Percentiles rank a stretch among this genome's conserved stretches.
Conservation (phyloP, 768 basidiomycete species). For the Termitomyces sp. region DNA sequence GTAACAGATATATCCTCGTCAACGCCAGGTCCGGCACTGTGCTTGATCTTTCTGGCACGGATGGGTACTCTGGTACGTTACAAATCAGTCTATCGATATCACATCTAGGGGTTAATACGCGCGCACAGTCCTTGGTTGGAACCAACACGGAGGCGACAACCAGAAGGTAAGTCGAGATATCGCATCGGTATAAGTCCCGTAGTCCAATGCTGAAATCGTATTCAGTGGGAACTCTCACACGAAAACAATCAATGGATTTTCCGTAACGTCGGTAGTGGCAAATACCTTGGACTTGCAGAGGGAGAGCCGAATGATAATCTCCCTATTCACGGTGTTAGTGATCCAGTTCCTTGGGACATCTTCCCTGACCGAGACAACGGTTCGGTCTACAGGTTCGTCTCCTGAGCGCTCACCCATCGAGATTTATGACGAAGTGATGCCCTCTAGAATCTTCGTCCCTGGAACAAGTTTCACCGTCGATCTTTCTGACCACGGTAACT, state of each 20-base stretch:
- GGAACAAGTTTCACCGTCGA: constrained; percentile 30
- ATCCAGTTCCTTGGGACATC: constrained; percentile 18
- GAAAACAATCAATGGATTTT: constrained; percentile 15
- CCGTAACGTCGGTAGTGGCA: constrained; percentile 13
- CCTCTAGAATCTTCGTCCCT: constrained; percentile 30
- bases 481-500: constrained; percentile 36
- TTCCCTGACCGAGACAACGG: constrained; percentile 11
- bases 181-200: neutral
- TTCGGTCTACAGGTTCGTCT: constrained; percentile 15
- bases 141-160: constrained; percentile 32
- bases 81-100: neutral
- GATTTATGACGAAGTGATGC: neutral
- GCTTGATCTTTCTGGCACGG: constrained; percentile 43
- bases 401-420: neutral
- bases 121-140: constrained; percentile 35
- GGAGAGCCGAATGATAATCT: constrained; percentile 4
- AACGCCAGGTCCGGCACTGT: constrained; percentile 32
- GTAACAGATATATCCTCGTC: constrained; percentile 13
- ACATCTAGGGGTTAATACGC: neutral
- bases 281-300: constrained; percentile 13
- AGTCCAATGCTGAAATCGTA: neutral
- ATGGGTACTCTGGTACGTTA: constrained; percentile 28
- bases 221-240: constrained; percentile 16
- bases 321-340: constrained; percentile 8
- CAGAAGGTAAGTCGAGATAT: constrained; percentile 28